Evolutionary conservation across 1,284 basidiomycete genomes (phyloP), one percentile per base, ranked within the genome.

Genomic region (Porogramme epimiltina): DNA sequence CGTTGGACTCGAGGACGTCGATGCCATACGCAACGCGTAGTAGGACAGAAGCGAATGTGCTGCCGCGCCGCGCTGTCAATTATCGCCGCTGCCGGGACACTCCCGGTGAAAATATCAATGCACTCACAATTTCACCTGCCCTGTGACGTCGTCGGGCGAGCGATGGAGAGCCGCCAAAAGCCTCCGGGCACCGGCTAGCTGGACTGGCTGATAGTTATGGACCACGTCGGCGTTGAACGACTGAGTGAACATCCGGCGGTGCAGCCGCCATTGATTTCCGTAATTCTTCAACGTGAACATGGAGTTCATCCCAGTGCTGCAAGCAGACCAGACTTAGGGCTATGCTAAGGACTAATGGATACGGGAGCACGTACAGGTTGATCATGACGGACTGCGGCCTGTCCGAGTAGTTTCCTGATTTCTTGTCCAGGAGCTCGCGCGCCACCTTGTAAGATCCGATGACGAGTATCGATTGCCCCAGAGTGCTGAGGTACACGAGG

Each of bases 201-300:
- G 47, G 2, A 56, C 34, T 2, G 42, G 23, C 10, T 56, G 16
- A 31, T 54, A 56, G n/a, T 45, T 41, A 11, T 25, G 2, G 13
- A 54, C 25, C 37, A 42, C 36, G n/a, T 46, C 45, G n/a, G 49
- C 36, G 3, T 33, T 42, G 36, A 60, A 55, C n/a, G 31, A 33
- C 4, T 34, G 43, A 24, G 53, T 55, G 24, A 60, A 44, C 4
- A 47, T 42, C n/a, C 58, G 55, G 15, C 58, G 52, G 18, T 57
- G 49, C 26, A 23, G 42, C n/a, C 58, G 58, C 58, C 55, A 57
- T 22, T 47, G 43, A 2, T 31, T 22, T n/a, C 52, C 52, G 46
- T 57, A 57, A 60, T 52, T 3, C 51, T 45, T 55, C 55, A 53
- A 47, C 53, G 55, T 24, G 18, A 24, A 6, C 8, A 11, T 40